Conservation (phyloP, 148 eudicot species). For the Pouteria glomerata region DNA sequence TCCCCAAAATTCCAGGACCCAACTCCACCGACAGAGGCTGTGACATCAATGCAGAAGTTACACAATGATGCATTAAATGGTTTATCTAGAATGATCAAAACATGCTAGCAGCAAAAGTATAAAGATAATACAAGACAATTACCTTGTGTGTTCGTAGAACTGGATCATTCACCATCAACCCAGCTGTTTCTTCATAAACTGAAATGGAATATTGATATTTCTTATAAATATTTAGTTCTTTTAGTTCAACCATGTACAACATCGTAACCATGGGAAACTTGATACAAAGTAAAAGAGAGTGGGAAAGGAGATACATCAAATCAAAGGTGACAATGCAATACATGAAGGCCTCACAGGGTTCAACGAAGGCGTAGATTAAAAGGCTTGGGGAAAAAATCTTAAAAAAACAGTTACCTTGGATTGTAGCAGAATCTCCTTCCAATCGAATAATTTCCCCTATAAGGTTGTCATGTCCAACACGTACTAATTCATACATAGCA, state of each 20-base stretch:
- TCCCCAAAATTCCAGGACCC: conserved; percentile 96
- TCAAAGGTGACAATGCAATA: neutral
- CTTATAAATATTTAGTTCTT: neutral
- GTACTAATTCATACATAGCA: conserved; percentile 98
- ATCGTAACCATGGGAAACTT: neutral
- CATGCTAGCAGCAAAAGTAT: neutral
- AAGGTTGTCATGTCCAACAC: conserved; percentile 97
- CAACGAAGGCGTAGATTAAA: neutral
- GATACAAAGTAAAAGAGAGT: neutral
- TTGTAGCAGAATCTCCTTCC: conserved; percentile 99
- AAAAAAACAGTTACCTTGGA: conserved; percentile 57
- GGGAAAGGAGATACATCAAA: neutral
- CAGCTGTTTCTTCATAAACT: conserved; percentile 94
- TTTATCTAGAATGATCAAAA: neutral
- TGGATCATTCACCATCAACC: conserved; percentile 87
- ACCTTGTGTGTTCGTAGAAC: conserved; percentile 96
- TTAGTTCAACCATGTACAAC: too few relatives aligned
- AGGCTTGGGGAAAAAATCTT: neutral
- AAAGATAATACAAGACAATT: neutral
- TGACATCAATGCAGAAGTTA: conserved; percentile 11
- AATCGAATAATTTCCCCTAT: conserved; percentile 96
- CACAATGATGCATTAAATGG: neutral
- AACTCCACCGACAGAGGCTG: conserved; percentile 97
- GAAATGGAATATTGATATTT: conserved; percentile 11
- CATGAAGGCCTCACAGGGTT: neutral